Base-by-base conservation (phyloP, 2,329 filamentous ascomycete species). In the Stagonosporopsis rhizophila region DNA sequence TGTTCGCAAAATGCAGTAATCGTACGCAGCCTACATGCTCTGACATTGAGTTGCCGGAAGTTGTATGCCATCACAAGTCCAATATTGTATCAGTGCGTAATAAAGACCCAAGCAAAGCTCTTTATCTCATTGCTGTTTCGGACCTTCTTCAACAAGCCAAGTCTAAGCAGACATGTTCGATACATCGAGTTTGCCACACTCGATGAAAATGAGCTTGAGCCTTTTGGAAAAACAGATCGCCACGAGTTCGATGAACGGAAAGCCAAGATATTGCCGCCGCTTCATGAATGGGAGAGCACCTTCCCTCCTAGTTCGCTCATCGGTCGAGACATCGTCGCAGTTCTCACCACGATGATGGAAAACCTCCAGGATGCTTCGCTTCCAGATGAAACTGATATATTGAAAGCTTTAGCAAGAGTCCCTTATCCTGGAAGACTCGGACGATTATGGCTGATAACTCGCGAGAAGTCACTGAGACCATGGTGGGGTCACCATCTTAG, bases 71-170 rank as follows among this genome's bases (percentile, higher is more conserved):
- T 68, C 14, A 30, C 50, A 4, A 65, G 56, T 7, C 60, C 67
- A 1, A 19, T 56, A 3, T 52, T 68, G 17, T 68, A 66, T 25
- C 55, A 61, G 27, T 61, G 61, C 19, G 49, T 67, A n/a, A 52
- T 64, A 23, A 39, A 14, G 32, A n/a, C 14, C 32, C 57, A 7
- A 15, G 17, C 28, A 7, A 34, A 23, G 7, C 17, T 17, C 15
- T 49, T 22, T 12, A 25, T 42, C 12, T 12, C 28, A 2, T 14
- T 25, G 6, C 8, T 44, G 12, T 22, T 48, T 19, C 32, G n/a
- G 0, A 54, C 37, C 4, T 39, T 54, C 1, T 17, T 44, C 15
- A 17, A 30, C 14, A 54, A 48, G 3, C 51, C 38, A 11, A 14
- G 14, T 3, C 38, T 54, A 2, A 22, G 37, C 34, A 22, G 27